These are phyloP conservation scores for Aspergillus sojae DNA, from an alignment of 2,329 filamentous ascomycete genomes.

Conservation along the genomic window DNA sequence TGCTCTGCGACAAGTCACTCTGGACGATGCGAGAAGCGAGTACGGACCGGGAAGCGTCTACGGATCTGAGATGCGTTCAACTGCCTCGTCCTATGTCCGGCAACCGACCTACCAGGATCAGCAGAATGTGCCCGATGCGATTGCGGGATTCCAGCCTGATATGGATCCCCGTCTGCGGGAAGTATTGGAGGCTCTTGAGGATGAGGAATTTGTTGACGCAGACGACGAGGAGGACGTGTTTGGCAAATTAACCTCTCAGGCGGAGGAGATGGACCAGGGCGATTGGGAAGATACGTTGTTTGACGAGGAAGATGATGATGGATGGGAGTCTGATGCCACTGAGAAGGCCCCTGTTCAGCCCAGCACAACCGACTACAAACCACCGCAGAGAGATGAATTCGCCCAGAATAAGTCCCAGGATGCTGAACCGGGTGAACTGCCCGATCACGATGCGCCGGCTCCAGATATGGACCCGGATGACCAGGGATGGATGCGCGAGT, in stretches of 20 bases:
- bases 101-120: conserved; percentile 85
- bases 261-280: conserved; percentile 71
- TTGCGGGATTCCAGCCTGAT: conserved; percentile 93
- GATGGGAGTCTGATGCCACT: conserved; percentile 94
- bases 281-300: conserved; percentile 72
- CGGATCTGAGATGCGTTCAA: conserved; percentile 42
- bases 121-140: conserved; percentile 86
- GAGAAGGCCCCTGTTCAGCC: conserved; percentile 66
- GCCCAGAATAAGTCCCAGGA: conserved; percentile 16
- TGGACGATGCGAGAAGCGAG: conserved; percentile 45
- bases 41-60: conserved; percentile 36
- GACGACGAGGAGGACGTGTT: conserved; percentile 83
- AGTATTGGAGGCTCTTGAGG: conserved; percentile 88
- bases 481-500: conserved; percentile 87
- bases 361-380: conserved; percentile 25
- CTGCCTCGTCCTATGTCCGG: conserved; percentile 72
- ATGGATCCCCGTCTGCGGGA: conserved; percentile 95
- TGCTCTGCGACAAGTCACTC: conserved; percentile 65
- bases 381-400: conserved; percentile 1
- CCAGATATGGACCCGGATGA: conserved; percentile 61
- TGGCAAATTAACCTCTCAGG: conserved; percentile 66
- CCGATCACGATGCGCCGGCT: conserved; percentile 40
- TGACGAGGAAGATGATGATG: conserved; percentile 67
- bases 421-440: conserved; percentile 35
- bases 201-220: conserved; percentile 88